Base-by-base conservation (phyloP, 495 filamentous ascomycete genomes). In the Penicillium coprophilum region DNA sequence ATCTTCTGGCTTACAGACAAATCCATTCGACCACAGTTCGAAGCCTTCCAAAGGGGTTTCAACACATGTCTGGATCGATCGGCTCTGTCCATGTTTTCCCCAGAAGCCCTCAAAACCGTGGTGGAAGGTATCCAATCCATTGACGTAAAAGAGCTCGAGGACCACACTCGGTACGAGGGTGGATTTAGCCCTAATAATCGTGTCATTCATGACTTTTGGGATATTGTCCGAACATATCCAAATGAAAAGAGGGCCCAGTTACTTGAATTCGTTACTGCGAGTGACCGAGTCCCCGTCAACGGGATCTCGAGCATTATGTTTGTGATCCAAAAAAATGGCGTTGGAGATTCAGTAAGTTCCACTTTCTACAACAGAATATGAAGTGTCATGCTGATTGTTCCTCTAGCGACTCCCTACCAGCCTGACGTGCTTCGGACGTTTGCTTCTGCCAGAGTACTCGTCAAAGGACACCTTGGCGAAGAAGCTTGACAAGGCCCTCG, bases 221-320 rank as follows among this genome's bases (percentile, higher is more conserved):
- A 71, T 28, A 80, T 96, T 9, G 86, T 93, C 6, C 82, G 79
- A 53, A 61, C 67, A 8, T 96, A 85, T 66, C 77, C 85, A 4
- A 60, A 64, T 31, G 76, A 87, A n/a, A 79, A 80, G 46, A 84
- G 86, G 75, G 86, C 86, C 64, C 79, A 83, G 31, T 75, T 98
- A 46, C 77, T 98, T 52, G 92, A 97, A 68, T 98, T 98, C 60
- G 92, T 97, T 21, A 98, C 94, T 21, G 91, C 92, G 4, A 92
- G 87, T 69, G 92, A 96, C 68, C 84, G 94, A 9, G 79, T 97
- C 6, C 94, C 94, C 0, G 88, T 96, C 1, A 90, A 87, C 36
- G 93, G 93, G 11, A 81, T 90, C 56, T 78, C 80, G 56, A 89
- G 85, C 57, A 76, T 97, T 45, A 83, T 85, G 72, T 97, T 98